A percentile compares a stretch with the other conserved stretches of the same genome.
Conservation (phyloP, 2,329 filamentous ascomycete genomes). For the Neofusicoccum kwambonambiense region DNA sequence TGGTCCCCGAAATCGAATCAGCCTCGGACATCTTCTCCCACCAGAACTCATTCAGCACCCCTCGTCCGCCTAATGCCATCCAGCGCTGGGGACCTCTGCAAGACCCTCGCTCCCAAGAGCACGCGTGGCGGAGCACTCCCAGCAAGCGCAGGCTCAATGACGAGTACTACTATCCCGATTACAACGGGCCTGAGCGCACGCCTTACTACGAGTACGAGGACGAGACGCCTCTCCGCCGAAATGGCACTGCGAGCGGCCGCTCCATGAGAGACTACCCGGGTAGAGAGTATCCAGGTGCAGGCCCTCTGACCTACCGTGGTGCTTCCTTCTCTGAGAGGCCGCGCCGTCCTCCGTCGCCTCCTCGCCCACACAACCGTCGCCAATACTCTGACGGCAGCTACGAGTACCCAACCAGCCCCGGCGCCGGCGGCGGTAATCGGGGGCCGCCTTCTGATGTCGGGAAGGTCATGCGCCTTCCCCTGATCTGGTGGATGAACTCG, state of each 20-base stretch:
- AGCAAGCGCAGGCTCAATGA: slow-evolving; percentile 7
- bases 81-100: slow-evolving; percentile 7
- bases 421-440: neutral
- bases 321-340: neutral
- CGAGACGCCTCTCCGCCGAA: neutral
- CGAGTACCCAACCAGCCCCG: neutral
- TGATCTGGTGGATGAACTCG: slow-evolving; percentile 38
- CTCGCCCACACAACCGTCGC: neutral
- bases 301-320: neutral
- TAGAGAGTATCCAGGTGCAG: neutral
- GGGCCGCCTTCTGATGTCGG: neutral
- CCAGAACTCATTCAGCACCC: slow-evolving; percentile 3
- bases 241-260: no score
- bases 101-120: slow-evolving; percentile 4
- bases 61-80: neutral
- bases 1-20: slow-evolving; percentile 7
- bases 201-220: slow-evolving; percentile 13
- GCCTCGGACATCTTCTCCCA: slow-evolving; percentile 11
- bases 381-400: slow-evolving; percentile 6
- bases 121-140: slow-evolving; percentile 3
- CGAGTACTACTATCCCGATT: slow-evolving; percentile 10
- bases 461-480: slow-evolving; percentile 32
- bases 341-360: neutral
- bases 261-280: no score
- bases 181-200: neutral